Base-by-base conservation (phyloP, 2,329 filamentous ascomycete genomes). In the Plenodomus biglobosus region DNA sequence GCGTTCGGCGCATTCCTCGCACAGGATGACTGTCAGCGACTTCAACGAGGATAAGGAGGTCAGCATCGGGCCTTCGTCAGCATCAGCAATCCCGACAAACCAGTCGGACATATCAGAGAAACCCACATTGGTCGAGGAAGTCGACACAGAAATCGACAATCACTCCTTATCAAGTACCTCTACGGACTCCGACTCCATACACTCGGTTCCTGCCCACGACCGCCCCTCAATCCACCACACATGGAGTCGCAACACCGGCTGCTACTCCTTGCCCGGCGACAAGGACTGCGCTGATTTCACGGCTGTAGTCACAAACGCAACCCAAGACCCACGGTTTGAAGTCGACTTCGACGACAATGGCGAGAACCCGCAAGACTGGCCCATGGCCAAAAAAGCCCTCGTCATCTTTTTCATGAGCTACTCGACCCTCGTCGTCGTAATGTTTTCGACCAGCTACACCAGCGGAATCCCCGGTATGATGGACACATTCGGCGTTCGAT, bases 361-460 rank as follows among this genome's bases (percentile, higher is more conserved):
- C 49, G 77, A 79, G 11, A 85, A 90, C 61, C 87, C 88, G 0
- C 77, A 80, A 47, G 85, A 87, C 64, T 92, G 88, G 87, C 71
- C 82, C 0, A 62, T 85, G 24, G 78, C 73, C 56, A 82, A 80
- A 62, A 85, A 84, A 56, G 69, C 75, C 42, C 65, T 82, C 57
- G 74, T 81, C 10, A 76, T 85, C 44, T 70, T 73, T 35, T 75
- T 80, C 44, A 78, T 85, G 64, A 81, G 79, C 37, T 83, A 80
- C 61, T 79, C 80, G 36, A 85, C 82, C 0, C 74, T 81, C 1
- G 62, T 70, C 1, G 67, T 69, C 0, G 53, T 78, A 20, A 76
- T 82, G 78, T 79, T 91, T 65, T 90, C 85, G 39, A 94, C 90
- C 0, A 85, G 83, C 42, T 95, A 94, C 66, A 90, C 89, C 1